Conservation (phyloP, 73 alveolate species). For the Effrenium voratum region DNA sequence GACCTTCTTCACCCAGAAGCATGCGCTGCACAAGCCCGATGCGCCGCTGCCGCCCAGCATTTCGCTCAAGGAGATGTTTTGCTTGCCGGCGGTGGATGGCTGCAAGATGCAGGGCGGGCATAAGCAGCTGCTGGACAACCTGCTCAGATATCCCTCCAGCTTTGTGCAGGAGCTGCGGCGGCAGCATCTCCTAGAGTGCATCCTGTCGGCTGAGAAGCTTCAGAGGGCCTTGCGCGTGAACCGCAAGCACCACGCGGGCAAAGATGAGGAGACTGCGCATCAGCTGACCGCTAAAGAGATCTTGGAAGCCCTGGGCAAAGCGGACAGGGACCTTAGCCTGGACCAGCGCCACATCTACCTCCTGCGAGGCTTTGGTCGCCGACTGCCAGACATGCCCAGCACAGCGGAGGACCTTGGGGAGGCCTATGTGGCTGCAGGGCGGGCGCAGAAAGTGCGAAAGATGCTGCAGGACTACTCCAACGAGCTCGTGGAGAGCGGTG, state of each 20-base stretch:
- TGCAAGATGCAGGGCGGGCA: constrained; percentile 57
- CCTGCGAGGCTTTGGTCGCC: constrained; percentile 62
- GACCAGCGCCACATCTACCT: constrained; percentile 83
- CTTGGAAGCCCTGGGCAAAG: constrained; percentile 70
- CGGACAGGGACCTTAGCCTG: constrained; percentile 72
- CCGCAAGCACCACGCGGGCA: constrained; percentile 1
- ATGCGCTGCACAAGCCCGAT: no score
- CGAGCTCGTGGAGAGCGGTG: constrained; percentile 58
- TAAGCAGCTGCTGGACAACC: constrained; percentile 18
- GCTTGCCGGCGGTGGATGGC: constrained; percentile 15
- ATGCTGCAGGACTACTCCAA: constrained; percentile 80
- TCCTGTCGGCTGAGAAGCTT: constrained; percentile 49
- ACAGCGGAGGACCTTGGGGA: constrained; percentile 49
- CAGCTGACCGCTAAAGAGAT: constrained; percentile 52
- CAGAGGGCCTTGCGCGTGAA: constrained; percentile 32
- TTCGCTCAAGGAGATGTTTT: constrained; percentile 10
- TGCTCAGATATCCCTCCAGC: background rate
- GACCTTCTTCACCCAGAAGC: no score
- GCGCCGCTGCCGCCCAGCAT: constrained; percentile 51
- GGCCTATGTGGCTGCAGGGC: no score
- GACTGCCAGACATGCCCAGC: constrained; percentile 83
- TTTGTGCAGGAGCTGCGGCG: constrained; percentile 17
- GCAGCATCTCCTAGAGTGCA: constrained; percentile 73
- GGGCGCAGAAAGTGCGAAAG: constrained; percentile 26
- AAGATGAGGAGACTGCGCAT: constrained; percentile 29